Evolutionary conservation across 2,329 filamentous ascomycete species (phyloP).

Genomic region (Byssothecium circinans): DNA sequence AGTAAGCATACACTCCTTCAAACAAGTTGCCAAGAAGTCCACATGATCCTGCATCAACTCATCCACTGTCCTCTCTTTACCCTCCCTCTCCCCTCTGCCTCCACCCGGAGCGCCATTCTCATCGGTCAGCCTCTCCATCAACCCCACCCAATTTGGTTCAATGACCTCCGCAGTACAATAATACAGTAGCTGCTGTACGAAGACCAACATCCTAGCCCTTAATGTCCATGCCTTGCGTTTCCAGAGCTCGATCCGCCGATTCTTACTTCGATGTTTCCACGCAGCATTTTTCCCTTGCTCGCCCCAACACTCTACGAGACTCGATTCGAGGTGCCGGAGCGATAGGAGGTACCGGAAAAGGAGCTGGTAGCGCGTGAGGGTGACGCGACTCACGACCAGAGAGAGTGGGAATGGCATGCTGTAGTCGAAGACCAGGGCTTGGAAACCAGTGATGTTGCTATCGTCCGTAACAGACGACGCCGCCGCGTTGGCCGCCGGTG

Average conservation of each 20-base stretch:
- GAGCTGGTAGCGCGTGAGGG: conserved; percentile 93
- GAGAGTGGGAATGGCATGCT: conserved; percentile 92
- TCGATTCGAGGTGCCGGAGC: conserved; percentile 82
- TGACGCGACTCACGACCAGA: conserved; percentile 92
- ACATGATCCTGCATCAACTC: conserved; percentile 99
- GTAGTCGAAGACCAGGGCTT: conserved; percentile 92
- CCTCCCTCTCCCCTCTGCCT: conserved; percentile 41
- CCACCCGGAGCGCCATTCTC: conserved; percentile 50
- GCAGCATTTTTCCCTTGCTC: conserved; percentile 78
- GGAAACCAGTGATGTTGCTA: conserved; percentile 86
- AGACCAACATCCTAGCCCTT: conserved; percentile 91
- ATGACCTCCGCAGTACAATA: conserved; percentile 98
- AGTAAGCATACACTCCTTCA: conserved; percentile 99
- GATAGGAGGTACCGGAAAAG: conserved; percentile 93
- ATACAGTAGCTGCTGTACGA: conserved; percentile 94
- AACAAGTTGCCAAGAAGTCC: conserved; percentile 93
- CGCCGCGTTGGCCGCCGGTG: conserved; percentile 63
- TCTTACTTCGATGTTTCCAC: conserved; percentile 80
- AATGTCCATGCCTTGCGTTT: conserved; percentile 91
- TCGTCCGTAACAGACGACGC: conserved; percentile 65
- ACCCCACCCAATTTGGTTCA: conserved; percentile 92
- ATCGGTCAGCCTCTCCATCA: conserved; percentile 80
- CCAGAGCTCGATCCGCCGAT: conserved; percentile 79
- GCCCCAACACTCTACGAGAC: conserved; percentile 86
- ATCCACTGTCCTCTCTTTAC: conserved; percentile 80